phyloP scores from a whole-genome alignment of 2,329 filamentous ascomycete species.

The Bipolaris victoriae region DNA sequence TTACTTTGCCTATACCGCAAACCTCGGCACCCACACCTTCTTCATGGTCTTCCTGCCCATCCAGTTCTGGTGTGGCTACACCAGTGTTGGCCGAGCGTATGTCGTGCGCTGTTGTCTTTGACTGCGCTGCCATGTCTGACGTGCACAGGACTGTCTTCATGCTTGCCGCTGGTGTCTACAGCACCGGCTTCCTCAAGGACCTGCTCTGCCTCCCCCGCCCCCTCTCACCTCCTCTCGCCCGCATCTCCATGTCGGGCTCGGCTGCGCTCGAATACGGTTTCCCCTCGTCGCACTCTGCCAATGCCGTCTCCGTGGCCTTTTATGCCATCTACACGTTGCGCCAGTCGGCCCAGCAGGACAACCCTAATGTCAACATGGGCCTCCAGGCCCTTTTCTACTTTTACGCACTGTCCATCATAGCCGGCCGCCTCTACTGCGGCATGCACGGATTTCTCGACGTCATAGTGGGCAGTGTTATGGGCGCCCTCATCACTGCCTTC shows the following conservation, averaged over 20 bases:
- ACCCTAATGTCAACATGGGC: slow-evolving; percentile 63
- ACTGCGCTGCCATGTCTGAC: slow-evolving; percentile 25
- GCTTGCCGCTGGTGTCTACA: slow-evolving; percentile 70
- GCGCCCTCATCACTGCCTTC: slow-evolving; percentile 65
- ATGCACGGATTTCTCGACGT: slow-evolving; percentile 99
- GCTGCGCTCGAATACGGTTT: slow-evolving; percentile 96
- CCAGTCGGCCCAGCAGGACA: slow-evolving; percentile 67
- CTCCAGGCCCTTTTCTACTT: slow-evolving; percentile 77
- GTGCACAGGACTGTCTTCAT: slow-evolving; percentile 55
- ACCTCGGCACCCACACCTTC: slow-evolving; percentile 96
- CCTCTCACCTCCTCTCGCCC: slow-evolving; percentile 85
- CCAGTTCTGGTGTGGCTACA: slow-evolving; percentile 94
- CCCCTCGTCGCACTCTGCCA: slow-evolving; percentile 95
- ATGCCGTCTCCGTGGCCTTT: slow-evolving; percentile 91
- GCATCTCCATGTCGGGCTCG: slow-evolving; percentile 97
- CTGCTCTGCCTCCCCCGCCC: slow-evolving; percentile 90
- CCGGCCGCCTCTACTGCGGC: slow-evolving; percentile 93
- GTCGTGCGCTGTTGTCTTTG: slow-evolving; percentile 43
- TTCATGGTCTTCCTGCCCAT: slow-evolving; percentile 97
- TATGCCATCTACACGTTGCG: slow-evolving; percentile 78
- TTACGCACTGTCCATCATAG: slow-evolving; percentile 86
- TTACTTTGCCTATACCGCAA: slow-evolving; percentile 96
- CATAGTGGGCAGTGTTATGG: slow-evolving; percentile 77
- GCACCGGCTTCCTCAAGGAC: slow-evolving; percentile 92
- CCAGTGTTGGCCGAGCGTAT: slow-evolving; percentile 84